Conservation (phyloP, 2,329 filamentous ascomycete genomes). For the Emydomyces testavorans region DNA sequence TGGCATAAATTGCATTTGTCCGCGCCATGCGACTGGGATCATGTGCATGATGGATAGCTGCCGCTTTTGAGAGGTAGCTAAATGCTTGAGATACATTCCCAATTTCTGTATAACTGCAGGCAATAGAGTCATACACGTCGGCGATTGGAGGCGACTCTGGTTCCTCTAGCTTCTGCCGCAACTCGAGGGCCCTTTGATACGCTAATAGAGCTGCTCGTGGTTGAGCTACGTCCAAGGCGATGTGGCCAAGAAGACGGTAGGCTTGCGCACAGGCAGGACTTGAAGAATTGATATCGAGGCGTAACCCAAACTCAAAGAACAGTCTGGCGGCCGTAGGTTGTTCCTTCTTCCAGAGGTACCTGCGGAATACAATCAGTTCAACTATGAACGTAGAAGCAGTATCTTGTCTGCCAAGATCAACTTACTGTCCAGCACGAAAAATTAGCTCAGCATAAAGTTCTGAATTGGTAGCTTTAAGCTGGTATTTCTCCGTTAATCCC, state of each 20-base stretch:
- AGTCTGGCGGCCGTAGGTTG: conserved; percentile 20
- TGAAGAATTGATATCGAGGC: conserved; percentile 19
- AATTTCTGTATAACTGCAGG: conserved; percentile 3
- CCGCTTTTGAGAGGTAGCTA: conserved; percentile 5
- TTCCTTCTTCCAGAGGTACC: conserved; percentile 28
- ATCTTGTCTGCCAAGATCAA: not conserved
- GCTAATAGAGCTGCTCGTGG: conserved; percentile 18
- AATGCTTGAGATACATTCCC: conserved; percentile 1
- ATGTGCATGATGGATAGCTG: conserved; percentile 1
- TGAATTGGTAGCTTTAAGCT: conserved; percentile 11
- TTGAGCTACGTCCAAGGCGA: conserved; percentile 24
- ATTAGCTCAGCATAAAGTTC: conserved; percentile 21
- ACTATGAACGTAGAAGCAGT: not conserved
- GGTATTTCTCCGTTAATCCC: conserved; percentile 16
- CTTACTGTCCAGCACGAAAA: conserved; percentile 21
- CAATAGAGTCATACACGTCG: conserved; percentile 10
- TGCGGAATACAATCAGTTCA: conserved; percentile 6
- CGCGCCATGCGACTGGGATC: not conserved
- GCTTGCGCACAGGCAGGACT: conserved; percentile 23
- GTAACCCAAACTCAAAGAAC: conserved; percentile 21
- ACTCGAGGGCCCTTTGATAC: conserved; percentile 10
- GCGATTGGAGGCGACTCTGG: conserved; percentile 3
- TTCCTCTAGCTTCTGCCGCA: not conserved
- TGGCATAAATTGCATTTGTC: conserved; percentile 14
- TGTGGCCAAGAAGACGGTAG: conserved; percentile 24